Percentiles rank a stretch among this genome's conserved stretches.
Conservation (phyloP, 2,329 filamentous ascomycete genomes). For the Colletotrichum sp. region DNA sequence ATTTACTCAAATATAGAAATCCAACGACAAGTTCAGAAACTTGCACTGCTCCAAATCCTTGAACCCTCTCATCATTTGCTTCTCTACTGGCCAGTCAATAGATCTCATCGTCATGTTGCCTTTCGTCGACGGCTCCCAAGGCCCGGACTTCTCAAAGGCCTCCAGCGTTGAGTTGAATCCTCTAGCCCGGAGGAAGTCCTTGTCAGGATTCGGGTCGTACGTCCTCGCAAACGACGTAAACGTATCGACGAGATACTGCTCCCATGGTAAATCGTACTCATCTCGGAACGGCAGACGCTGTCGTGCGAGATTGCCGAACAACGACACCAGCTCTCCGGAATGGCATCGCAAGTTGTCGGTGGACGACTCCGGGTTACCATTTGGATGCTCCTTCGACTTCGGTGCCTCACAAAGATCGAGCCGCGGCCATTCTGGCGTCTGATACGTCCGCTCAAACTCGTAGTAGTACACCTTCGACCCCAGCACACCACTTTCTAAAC, state of each 20-base stretch:
- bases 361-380: slow-evolving; percentile 43
- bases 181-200: slow-evolving; percentile 35
- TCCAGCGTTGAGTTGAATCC: slow-evolving; percentile 28
- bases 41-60: slow-evolving; percentile 51
- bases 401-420: slow-evolving; percentile 51
- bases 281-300: slow-evolving; percentile 40
- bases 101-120: slow-evolving; percentile 45
- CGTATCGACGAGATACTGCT: slow-evolving; percentile 35
- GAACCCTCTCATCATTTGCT: slow-evolving; percentile 34
- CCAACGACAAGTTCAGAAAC: slow-evolving; percentile 42
- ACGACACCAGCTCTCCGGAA: slow-evolving; percentile 46
- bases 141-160: slow-evolving; percentile 41
- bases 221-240: slow-evolving; percentile 49
- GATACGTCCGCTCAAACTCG: slow-evolving; percentile 62
- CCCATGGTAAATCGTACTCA: slow-evolving; percentile 25
- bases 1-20: slow-evolving; percentile 34
- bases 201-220: slow-evolving; percentile 46
- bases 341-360: slow-evolving; percentile 51
- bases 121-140: slow-evolving; percentile 35
- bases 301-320: slow-evolving; percentile 43
- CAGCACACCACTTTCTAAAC: slow-evolving; percentile 47
- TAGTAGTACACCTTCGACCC: slow-evolving; percentile 57
- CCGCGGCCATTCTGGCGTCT: slow-evolving; percentile 56
- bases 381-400: slow-evolving; percentile 31
- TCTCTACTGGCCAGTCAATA: slow-evolving; percentile 38